Evolutionary conservation across 108 stramenopile genomes (phyloP).

Genomic region (Skeletonema potamos): DNA sequence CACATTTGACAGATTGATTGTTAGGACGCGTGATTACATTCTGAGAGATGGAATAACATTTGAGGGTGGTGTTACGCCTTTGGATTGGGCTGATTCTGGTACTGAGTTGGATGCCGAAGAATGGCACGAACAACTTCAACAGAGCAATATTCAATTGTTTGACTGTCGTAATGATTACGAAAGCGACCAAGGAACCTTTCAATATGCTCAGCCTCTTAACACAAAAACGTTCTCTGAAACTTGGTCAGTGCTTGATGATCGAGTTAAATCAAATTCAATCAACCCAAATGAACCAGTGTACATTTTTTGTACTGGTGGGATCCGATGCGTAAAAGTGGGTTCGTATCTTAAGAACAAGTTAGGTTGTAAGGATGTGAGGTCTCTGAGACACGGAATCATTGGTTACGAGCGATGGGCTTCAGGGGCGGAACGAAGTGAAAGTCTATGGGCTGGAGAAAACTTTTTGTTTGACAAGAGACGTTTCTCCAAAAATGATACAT

Average conservation of each 20-base stretch:
- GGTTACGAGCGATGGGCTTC: constrained; percentile 48
- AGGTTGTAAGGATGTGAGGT: constrained; percentile 69
- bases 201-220: constrained; percentile 55
- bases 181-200: constrained; percentile 69
- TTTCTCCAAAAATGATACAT: constrained; percentile 13
- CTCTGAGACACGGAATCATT: constrained; percentile 82
- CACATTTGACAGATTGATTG: constrained; percentile 59
- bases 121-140: constrained; percentile 53
- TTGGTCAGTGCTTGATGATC: constrained; percentile 55
- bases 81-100: constrained; percentile 63
- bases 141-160: constrained; percentile 29
- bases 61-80: constrained; percentile 2
- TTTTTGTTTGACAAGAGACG: constrained; percentile 69
- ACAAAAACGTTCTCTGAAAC: constrained; percentile 75
- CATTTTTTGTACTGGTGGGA: constrained; percentile 89
- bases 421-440: neutral
- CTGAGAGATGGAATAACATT: constrained; percentile 47
- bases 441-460: constrained; percentile 56
- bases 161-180: constrained; percentile 80
- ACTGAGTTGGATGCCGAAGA: constrained; percentile 45
- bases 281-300: constrained; percentile 56
- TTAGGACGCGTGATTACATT: constrained; percentile 51
- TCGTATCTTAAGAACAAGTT: constrained; percentile 72
- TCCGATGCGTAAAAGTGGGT: constrained; percentile 86
- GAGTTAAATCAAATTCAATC: constrained; percentile 41